These are phyloP conservation scores for Withania somnifera DNA, from an alignment of 305 asterid species.

Conservation along the genomic window DNA sequence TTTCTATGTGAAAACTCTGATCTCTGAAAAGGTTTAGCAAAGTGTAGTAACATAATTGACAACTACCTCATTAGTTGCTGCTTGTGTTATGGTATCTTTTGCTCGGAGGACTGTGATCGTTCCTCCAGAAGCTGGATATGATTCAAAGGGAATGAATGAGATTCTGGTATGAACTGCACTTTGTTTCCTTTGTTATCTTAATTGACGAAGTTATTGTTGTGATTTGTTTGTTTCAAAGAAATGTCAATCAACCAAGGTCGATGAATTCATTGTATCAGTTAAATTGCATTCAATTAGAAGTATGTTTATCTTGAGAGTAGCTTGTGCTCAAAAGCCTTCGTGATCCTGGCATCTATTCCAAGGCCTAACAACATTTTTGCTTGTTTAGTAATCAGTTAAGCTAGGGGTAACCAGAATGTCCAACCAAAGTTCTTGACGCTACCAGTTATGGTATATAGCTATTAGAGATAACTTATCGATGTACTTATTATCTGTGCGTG, in stretches of 20 bases:
- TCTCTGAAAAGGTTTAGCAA: neutral
- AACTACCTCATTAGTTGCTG: neutral
- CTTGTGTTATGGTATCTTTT: neutral
- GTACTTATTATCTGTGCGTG: neutral
- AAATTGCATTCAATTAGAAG: neutral
- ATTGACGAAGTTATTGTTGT: neutral
- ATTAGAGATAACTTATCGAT: too few species aligned
- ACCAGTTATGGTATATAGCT: neutral
- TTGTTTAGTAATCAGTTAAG: neutral
- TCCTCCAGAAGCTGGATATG: slow-evolving; percentile 86
- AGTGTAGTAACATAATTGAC: neutral
- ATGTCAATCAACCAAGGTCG: neutral
- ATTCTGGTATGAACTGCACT: slow-evolving; percentile 52
- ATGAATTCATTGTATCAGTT: neutral
- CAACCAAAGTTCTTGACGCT: neutral
- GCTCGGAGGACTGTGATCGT: slow-evolving; percentile 78
- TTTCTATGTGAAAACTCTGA: neutral
- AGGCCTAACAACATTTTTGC: neutral
- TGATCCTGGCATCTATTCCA: neutral
- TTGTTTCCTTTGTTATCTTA: neutral
- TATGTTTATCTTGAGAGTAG: neutral
- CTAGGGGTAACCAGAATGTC: neutral
- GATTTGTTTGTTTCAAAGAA: neutral
- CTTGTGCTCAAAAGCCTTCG: neutral
- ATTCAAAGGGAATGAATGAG: slow-evolving; percentile 79